Evolutionary conservation across 2,329 filamentous ascomycete species (phyloP).

Genomic region (Penicillium occitanis): DNA sequence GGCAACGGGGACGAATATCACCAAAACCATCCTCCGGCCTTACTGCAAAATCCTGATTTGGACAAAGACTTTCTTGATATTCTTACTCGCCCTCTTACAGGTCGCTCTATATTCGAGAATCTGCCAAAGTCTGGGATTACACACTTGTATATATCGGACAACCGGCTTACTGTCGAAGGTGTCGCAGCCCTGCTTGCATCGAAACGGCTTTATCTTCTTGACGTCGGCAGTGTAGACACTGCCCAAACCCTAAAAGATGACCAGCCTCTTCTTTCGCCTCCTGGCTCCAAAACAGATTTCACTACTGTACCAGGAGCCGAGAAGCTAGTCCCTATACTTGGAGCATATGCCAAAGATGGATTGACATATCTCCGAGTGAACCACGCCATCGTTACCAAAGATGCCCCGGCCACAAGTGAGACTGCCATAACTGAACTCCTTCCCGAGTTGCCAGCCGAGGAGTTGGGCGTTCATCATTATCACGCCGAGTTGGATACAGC

Average conservation of each 20-base stretch:
- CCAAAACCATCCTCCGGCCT: background rate
- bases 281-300: constrained; percentile 18
- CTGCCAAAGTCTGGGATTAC: constrained; percentile 57
- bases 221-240: constrained; percentile 52
- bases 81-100: constrained; percentile 52
- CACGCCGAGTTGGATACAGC: constrained; percentile 32
- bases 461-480: constrained; percentile 29
- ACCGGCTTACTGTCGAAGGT: constrained; percentile 57
- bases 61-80: constrained; percentile 53
- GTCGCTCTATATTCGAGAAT: constrained; percentile 57
- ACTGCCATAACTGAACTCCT: constrained; percentile 29
- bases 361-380: constrained; percentile 58
- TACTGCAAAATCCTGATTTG: constrained; percentile 31
- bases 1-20: constrained; percentile 4
- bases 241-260: constrained; percentile 29
- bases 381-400: constrained; percentile 55
- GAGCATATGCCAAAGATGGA: constrained; percentile 47
- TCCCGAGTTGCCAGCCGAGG: constrained; percentile 36
- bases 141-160: constrained; percentile 60
- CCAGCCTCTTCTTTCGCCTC: constrained; percentile 16
- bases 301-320: constrained; percentile 49
- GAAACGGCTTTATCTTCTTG: constrained; percentile 54
- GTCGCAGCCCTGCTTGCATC: constrained; percentile 55
- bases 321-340: constrained; percentile 55
- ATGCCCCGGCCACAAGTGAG: constrained; percentile 36